A percentile compares a stretch with the other conserved stretches of the same genome.
phyloP scores from a whole-genome alignment of 768 basidiomycete genomes.

The Macrolepiota dolichaula region DNA sequence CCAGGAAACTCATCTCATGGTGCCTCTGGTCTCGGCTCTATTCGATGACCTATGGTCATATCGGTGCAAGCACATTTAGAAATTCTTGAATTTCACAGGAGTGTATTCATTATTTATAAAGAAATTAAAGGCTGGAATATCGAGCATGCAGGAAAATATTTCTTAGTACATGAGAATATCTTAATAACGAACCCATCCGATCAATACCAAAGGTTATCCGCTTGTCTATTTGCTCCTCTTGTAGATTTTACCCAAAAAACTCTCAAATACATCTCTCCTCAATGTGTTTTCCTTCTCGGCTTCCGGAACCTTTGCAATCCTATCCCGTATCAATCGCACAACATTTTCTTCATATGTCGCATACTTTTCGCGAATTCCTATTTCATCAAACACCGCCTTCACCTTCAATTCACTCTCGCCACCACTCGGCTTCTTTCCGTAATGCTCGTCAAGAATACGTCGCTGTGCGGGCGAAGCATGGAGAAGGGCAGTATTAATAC shows the following conservation, averaged over 20 bases:
- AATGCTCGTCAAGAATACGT: conserved; percentile 51
- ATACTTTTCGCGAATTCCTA: conserved; percentile 68
- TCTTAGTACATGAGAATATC: too few species aligned
- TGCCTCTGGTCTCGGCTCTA: too few species aligned
- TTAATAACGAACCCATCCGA: too few species aligned
- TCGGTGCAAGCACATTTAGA: too few species aligned
- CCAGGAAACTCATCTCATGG: too few species aligned
- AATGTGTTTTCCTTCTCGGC: conserved; percentile 35
- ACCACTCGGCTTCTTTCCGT: conserved; percentile 46
- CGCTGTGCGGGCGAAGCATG: conserved; percentile 55
- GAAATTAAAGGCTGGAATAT: too few species aligned
- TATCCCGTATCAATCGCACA: conserved; percentile 58
- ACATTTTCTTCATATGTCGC: conserved; percentile 73
- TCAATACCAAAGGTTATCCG: background rate
- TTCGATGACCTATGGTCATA: too few species aligned
- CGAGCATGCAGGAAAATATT: too few species aligned
- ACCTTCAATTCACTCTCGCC: conserved; percentile 46
- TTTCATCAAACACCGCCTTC: conserved; percentile 63
- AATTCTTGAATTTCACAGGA: too few species aligned
- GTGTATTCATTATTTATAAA: too few species aligned
- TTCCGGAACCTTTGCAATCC: conserved; percentile 78
- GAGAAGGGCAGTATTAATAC: conserved; percentile 81
- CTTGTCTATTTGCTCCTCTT: conserved; percentile 48
- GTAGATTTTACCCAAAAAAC: conserved; percentile 87
- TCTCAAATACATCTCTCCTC: conserved; percentile 71